Base-by-base conservation (phyloP, 331 rosid species). In the Pyrus hybrid region DNA sequence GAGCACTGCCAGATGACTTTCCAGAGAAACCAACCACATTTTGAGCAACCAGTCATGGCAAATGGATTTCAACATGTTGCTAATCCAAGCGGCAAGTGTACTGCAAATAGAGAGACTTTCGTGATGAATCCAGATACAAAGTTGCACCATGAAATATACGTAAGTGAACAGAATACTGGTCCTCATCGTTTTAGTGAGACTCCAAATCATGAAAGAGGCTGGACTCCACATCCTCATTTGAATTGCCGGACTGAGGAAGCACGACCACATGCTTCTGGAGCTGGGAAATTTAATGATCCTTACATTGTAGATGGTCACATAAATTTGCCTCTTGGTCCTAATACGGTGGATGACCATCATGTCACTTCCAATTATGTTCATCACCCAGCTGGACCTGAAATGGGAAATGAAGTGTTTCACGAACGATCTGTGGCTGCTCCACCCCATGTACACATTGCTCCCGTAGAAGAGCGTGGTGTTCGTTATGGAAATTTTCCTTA, bases 1-100 rank as follows among this genome's bases (percentile, higher is more conserved):
- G 99, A 95, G 78, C 89, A 89, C 35, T 89, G 97, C 70, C 88
- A 90, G 33, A 78, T 84, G 83, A 71, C 74, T 87, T 95, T 87
- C 74, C 99, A 82, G 20, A 86, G 98, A 84, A 79, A 88, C 75
- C 95, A 83, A 62, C 83, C 95, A 4, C 88, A 80, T 70, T 21
- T 85, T 69, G 97, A 92, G 83, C 96, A 87, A 63, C 79, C 87
- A 53, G 86, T 26, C 80, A 61, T 80, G 68, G 72, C 71, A 53
- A 93, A 86, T 82, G 98, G 98, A 70, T 86, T 78, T 79, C 86
- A 85, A 28, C 87, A 63, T 1, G 86, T 75, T 63, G 74, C 79
- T 73, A 87, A 79, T 82, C 83, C 77, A n/a, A 87, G 93, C 73
- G 77, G 74, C 26, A 92, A 92, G 51, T 90, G 94, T 79, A 86